These are phyloP conservation scores for Neofusicoccum sp. DNA, from an alignment of 2,329 filamentous ascomycete genomes.

Conservation along the genomic window DNA sequence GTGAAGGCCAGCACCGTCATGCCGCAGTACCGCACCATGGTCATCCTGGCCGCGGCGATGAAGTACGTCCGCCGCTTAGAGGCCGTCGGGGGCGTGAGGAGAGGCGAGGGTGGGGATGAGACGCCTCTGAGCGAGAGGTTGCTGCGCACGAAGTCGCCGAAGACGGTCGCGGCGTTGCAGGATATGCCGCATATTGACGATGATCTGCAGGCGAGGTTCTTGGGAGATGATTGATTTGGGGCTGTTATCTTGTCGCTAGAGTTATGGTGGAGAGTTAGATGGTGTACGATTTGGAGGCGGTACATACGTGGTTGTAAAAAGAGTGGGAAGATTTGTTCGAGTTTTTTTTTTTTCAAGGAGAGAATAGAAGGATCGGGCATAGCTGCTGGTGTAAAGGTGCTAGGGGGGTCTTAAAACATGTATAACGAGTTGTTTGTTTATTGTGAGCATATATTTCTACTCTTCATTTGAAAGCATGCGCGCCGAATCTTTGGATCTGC, in stretches of 20 bases:
- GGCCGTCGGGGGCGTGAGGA: conserved; percentile 28
- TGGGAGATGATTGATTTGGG: conserved; percentile 23
- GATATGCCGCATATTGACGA: conserved; percentile 44
- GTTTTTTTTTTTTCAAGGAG: too few species aligned
- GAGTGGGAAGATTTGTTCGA: too few species aligned
- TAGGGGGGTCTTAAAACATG: too few species aligned
- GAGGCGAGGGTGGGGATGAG: conserved; percentile 25
- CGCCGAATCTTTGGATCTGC: too few species aligned
- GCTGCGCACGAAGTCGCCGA: conserved; percentile 40
- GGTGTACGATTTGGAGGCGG: not conserved
- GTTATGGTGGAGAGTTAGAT: not conserved
- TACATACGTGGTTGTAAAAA: too few species aligned
- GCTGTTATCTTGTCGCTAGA: not conserved
- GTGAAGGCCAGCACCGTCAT: conserved; percentile 33
- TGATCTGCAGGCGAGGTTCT: conserved; percentile 33
- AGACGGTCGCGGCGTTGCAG: conserved; percentile 46
- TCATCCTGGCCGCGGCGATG: conserved; percentile 44
- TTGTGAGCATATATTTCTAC: too few species aligned
- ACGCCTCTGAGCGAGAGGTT: conserved; percentile 30
- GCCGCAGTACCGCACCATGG: conserved; percentile 48
- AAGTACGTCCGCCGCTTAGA: conserved; percentile 40
- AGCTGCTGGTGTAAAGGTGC: too few species aligned
- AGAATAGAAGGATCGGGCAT: too few species aligned
- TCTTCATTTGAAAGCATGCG: too few species aligned
- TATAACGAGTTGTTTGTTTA: too few species aligned